Percentiles rank a stretch among this genome's conserved stretches.
Evolutionary conservation across 176 grass and related monocot genomes (phyloP).

Genomic region (Chloris gayana): DNA sequence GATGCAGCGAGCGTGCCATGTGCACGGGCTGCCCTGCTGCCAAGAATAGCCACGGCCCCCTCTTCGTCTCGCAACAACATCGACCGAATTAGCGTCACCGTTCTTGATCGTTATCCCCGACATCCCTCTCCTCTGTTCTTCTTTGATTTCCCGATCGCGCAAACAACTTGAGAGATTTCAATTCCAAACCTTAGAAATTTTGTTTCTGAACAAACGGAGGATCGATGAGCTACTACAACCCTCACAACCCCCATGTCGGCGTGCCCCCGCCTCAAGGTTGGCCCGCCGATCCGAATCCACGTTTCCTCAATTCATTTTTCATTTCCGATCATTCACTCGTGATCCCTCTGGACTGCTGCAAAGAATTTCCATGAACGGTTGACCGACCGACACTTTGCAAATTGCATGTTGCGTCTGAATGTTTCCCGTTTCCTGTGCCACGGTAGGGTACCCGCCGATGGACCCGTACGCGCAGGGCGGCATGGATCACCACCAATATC

Average conservation of each 20-base stretch:
- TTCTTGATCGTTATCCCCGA: neutral
- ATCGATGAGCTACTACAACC: slow-evolving; percentile 73
- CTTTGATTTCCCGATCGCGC: neutral
- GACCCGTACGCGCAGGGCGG: slow-evolving; percentile 32
- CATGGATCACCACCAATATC: neutral
- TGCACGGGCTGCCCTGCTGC: neutral
- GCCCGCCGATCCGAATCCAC: neutral
- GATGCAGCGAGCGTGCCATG: neutral
- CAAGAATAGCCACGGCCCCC: slow-evolving; percentile 16
- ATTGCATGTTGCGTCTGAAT: neutral
- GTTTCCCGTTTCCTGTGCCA: neutral
- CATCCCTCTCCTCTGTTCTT: neutral
- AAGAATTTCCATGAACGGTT: neutral
- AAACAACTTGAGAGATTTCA: neutral
- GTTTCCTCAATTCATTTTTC: neutral
- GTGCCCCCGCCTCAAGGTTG: slow-evolving; percentile 53
- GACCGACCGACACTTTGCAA: slow-evolving; percentile 32
- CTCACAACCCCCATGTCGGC: slow-evolving; percentile 46
- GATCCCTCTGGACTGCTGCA: neutral
- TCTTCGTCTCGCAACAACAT: neutral
- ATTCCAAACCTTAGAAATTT: neutral
- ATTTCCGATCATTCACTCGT: neutral
- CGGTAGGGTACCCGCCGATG: slow-evolving; percentile 50
- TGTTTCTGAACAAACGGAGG: neutral
- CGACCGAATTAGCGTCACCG: neutral